phyloP scores from a whole-genome alignment of 2,329 filamentous ascomycete genomes.

The Purpureocillium lavendulum region DNA sequence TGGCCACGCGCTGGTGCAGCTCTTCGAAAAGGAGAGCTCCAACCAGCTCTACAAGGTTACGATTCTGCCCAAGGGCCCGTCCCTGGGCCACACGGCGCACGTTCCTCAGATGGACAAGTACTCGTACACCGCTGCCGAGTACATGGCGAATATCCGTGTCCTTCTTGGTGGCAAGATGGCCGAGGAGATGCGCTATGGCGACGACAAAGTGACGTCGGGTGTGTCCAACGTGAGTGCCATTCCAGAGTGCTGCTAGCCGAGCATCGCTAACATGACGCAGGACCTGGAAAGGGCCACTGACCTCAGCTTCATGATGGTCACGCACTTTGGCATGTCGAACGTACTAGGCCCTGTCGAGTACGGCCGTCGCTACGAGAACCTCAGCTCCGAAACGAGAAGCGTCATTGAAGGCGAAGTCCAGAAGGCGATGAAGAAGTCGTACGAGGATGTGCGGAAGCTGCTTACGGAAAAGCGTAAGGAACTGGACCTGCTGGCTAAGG shows the following conservation, averaged over 20 bases:
- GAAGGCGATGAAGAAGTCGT: constrained; percentile 72
- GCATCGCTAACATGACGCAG: constrained; percentile 33
- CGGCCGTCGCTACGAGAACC: constrained; percentile 65
- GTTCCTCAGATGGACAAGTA: constrained; percentile 91
- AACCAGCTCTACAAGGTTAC: constrained; percentile 92
- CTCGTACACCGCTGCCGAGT: constrained; percentile 77
- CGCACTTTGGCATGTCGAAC: constrained; percentile 80
- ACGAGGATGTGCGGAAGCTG: constrained; percentile 63
- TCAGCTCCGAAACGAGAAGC: constrained; percentile 80
- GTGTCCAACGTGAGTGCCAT: constrained; percentile 59
- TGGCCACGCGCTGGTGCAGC: constrained; percentile 83
- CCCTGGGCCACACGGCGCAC: constrained; percentile 79
- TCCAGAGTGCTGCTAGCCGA: background rate
- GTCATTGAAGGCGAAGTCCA: constrained; percentile 86
- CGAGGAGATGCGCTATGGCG: constrained; percentile 84
- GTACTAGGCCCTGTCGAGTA: constrained; percentile 87
- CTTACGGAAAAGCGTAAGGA: constrained; percentile 71
- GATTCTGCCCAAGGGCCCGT: constrained; percentile 82
- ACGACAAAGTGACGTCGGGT: constrained; percentile 86
- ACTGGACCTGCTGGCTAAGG: constrained; percentile 79
- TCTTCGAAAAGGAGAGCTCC: constrained; percentile 65
- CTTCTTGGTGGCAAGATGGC: constrained; percentile 81
- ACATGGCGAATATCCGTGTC: constrained; percentile 71
- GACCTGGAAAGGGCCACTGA: constrained; percentile 79
- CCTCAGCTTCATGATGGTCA: constrained; percentile 81